Conservation (phyloP, 2,329 filamentous ascomycete species). For the Cladosporium austrohemisphaericum region DNA sequence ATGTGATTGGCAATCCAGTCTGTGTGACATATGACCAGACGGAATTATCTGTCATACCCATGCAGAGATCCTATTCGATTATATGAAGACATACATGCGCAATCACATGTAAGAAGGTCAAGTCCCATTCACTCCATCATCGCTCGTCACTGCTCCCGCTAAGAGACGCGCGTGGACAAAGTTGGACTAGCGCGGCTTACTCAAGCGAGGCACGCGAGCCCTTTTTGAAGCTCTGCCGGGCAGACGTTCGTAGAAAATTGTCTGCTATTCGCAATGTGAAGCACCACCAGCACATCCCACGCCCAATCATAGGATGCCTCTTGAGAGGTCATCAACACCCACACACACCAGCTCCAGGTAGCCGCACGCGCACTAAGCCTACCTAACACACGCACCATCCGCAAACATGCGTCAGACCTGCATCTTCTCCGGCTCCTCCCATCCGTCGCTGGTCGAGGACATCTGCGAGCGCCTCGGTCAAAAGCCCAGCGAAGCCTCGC, state of each 20-base stretch:
- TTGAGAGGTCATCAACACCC: conserved; percentile 19
- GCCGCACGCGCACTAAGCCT: background rate
- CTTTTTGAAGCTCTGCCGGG: background rate
- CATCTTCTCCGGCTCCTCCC: conserved; percentile 65
- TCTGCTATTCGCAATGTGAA: conserved; percentile 11
- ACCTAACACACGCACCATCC: background rate
- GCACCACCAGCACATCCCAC: conserved; percentile 15
- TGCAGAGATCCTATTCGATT: no score
- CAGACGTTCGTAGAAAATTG: background rate
- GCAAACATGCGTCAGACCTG: conserved; percentile 60
- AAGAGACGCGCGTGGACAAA: no score
- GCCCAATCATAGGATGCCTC: conserved; percentile 21
- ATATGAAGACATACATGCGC: no score
- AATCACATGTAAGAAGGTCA: no score
- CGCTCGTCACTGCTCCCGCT: no score
- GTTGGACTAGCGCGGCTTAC: conserved; percentile 1
- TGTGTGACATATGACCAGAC: no score
- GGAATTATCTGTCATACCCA: no score
- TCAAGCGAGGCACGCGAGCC: background rate
- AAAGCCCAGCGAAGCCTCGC: conserved; percentile 55
- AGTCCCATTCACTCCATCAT: no score
- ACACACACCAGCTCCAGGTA: background rate
- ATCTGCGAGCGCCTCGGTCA: conserved; percentile 65
- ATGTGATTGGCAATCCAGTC: no score
- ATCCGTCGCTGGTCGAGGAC: conserved; percentile 60